Percentiles rank a stretch among this genome's conserved stretches.
Conservation (phyloP, 805 yeast species). For the Yarrowia osloensis region DNA sequence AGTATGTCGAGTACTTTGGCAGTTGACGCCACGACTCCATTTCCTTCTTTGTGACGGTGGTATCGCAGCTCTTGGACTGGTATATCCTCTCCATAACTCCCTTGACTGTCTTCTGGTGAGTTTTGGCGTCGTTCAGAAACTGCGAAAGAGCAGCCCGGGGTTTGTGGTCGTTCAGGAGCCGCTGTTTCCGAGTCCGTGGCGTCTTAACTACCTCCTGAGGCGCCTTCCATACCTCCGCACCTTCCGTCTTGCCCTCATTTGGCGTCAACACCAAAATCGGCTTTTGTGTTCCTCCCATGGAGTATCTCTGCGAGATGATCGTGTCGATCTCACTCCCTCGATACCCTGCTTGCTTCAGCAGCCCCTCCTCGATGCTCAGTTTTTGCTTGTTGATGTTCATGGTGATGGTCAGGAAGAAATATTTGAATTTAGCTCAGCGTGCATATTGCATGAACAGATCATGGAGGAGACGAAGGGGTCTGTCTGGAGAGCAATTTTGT, state of each 20-base stretch:
- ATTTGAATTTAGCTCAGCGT: neutral
- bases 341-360: neutral
- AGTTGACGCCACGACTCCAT: neutral
- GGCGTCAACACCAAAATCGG: conserved; percentile 41
- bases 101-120: conserved; percentile 3
- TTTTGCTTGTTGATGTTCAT: conserved; percentile 27
- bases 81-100: neutral
- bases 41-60: neutral
- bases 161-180: neutral
- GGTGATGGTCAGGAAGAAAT: conserved; percentile 16
- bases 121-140: neutral
- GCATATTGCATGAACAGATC: neutral
- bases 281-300: conserved; percentile 43
- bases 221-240: conserved; percentile 31
- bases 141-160: conserved; percentile 8
- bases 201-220: neutral
- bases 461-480: neutral
- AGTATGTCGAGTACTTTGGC: conserved; percentile 49
- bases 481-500: neutral
- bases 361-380: conserved; percentile 18
- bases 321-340: conserved; percentile 40
- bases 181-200: neutral
- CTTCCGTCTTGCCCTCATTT: neutral
- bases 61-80: neutral
- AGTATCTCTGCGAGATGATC: conserved; percentile 45